These are phyloP conservation scores for Albugo candida DNA, from an alignment of 352 stramenopile species.

Conservation along the genomic window DNA sequence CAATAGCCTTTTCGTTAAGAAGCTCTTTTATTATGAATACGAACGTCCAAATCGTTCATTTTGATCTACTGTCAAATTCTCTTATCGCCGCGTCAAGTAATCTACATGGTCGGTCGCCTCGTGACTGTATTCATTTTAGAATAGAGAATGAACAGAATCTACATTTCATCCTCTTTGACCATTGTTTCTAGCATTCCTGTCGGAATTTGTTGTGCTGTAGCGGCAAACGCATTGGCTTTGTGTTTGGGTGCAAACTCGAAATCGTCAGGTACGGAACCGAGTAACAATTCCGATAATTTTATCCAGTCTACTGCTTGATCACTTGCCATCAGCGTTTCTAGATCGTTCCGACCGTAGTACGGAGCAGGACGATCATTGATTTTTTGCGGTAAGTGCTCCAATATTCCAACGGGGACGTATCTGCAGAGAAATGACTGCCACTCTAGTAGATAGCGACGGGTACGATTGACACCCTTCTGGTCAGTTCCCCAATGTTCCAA, in stretches of 20 bases:
- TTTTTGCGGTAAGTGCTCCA: conserved; percentile 88
- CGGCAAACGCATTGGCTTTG: conserved; percentile 88
- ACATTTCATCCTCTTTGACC: no score
- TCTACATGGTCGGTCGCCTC: no score
- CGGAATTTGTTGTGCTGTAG: no score
- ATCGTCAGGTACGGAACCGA: conserved; percentile 84
- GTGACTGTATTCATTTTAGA: no score
- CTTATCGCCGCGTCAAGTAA: no score
- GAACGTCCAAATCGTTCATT: no score
- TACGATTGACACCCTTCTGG: conserved; percentile 95
- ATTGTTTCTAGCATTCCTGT: no score
- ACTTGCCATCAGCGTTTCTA: conserved; percentile 97
- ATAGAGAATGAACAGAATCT: no score
- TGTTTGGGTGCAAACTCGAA: conserved; percentile 96
- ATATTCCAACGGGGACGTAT: conserved; percentile 95
- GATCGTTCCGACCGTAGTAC: conserved; percentile 86
- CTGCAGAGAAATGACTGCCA: conserved; percentile 96
- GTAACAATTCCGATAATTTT: conserved; percentile 97
- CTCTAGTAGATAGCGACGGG: conserved; percentile 95
- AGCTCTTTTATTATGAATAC: no score
- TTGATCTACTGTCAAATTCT: no score
- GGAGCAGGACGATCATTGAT: conserved; percentile 93
- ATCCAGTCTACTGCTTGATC: conserved; percentile 94
- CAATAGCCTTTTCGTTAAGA: no score
- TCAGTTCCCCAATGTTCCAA: conserved; percentile 98